Evolutionary conservation across 2,329 filamentous ascomycete species (phyloP).

Genomic region (Camillea tinctor): DNA sequence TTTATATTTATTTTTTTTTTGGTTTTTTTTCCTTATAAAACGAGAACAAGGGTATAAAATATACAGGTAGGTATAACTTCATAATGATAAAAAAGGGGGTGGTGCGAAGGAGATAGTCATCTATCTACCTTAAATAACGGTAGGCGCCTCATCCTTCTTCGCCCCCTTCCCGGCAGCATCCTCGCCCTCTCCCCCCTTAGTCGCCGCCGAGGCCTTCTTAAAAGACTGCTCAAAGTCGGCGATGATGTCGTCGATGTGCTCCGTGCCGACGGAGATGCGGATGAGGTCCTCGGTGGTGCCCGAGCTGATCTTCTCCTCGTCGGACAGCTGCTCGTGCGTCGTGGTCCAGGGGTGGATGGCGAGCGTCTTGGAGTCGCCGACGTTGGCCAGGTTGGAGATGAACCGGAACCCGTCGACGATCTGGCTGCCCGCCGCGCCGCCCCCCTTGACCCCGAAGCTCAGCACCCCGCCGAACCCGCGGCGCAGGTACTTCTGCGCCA

Average conservation of each 20-base stretch:
- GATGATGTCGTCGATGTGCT: conserved; percentile 97
- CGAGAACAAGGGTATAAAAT: no score
- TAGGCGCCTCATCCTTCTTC: conserved; percentile 39
- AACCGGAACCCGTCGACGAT: conserved; percentile 94
- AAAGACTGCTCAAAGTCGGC: conserved; percentile 93
- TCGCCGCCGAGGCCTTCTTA: conserved; percentile 53
- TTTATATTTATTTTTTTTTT: no score
- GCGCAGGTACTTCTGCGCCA: conserved; percentile 83
- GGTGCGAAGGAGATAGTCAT: no score
- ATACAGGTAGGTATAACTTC: no score
- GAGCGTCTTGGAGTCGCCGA: conserved; percentile 91
- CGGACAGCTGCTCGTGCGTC: conserved; percentile 85
- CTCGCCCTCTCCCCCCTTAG: conserved; percentile 32
- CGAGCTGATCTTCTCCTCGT: conserved; percentile 73
- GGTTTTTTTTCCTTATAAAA: no score
- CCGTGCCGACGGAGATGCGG: conserved; percentile 90
- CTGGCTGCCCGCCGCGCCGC: conserved; percentile 76
- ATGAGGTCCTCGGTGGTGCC: conserved; percentile 90
- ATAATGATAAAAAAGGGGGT: not conserved
- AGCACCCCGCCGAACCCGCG: conserved; percentile 87
- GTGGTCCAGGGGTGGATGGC: conserved; percentile 95
- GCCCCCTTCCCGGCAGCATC: conserved; percentile 20
- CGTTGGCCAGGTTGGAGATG: conserved; percentile 93
- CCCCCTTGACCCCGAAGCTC: conserved; percentile 91
- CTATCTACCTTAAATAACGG: conserved; percentile 32